Conservation (phyloP, 257 asterid species). For the Datura wrightii region DNA sequence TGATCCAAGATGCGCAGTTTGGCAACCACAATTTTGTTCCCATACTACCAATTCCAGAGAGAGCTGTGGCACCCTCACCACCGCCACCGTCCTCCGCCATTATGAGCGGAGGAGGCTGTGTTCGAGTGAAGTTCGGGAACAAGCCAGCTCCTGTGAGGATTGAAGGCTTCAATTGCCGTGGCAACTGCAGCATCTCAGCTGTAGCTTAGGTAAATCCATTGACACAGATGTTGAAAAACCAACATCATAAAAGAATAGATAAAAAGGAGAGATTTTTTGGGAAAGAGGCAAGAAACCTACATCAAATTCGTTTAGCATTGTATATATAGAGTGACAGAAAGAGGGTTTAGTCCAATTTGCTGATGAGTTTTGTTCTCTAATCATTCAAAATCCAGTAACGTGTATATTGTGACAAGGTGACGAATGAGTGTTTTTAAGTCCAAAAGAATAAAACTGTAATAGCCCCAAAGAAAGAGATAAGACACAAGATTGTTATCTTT, state of each 20-base stretch:
- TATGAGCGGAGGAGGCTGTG: conserved; percentile 51
- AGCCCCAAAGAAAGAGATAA: conserved; percentile 31
- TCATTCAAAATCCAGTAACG: conserved; percentile 32
- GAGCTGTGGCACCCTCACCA: conserved; percentile 34
- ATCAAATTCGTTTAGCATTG: conserved; percentile 39
- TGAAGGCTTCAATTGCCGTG: conserved; percentile 68
- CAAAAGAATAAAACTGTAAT: conserved; percentile 35
- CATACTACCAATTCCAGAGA: neutral
- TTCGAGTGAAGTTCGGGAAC: conserved; percentile 48
- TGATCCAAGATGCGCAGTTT: conserved; percentile 66
- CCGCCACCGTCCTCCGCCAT: conserved; percentile 42
- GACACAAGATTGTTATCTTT: conserved; percentile 28
- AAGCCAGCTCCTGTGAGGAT: conserved; percentile 64
- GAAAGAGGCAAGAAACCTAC: conserved; percentile 20
- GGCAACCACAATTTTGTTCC: conserved; percentile 45
- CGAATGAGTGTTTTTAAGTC: conserved; percentile 26
- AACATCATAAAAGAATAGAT: neutral
- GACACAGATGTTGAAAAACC: conserved; percentile 10
- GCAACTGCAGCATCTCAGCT: conserved; percentile 56
- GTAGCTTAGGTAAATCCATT: conserved; percentile 45
- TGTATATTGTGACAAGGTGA: conserved; percentile 37
- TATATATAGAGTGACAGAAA: conserved; percentile 35
- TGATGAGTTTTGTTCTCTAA: conserved; percentile 30
- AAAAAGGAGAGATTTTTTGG: conserved; percentile 32
- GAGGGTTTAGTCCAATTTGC: conserved; percentile 35